phyloP scores from a whole-genome alignment of 495 filamentous ascomycete species.

The Penicillium goetzii region DNA sequence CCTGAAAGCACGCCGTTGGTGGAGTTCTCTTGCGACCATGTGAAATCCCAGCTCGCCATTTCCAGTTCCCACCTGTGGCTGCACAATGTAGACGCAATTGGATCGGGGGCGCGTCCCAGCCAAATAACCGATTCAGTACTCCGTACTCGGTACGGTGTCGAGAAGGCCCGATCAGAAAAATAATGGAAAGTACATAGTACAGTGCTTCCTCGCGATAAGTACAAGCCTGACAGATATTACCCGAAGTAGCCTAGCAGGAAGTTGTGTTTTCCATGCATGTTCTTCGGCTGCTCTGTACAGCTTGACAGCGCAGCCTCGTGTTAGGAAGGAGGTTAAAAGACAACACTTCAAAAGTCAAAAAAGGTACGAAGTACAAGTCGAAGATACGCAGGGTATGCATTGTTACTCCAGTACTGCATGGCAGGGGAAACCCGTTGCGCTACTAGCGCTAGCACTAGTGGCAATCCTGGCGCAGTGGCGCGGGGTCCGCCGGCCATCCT shows the following conservation, averaged over 20 bases:
- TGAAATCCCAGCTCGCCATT: constrained; percentile 13
- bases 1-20: not conserved
- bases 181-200: not conserved
- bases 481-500: constrained; percentile 12
- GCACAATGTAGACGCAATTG: constrained; percentile 7
- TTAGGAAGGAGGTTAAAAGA: not conserved
- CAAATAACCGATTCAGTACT: not conserved
- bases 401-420: constrained; percentile 16
- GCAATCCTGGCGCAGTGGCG: constrained; percentile 22
- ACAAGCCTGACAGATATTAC: not conserved
- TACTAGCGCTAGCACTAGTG: constrained; percentile 14
- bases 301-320: constrained; percentile 1
- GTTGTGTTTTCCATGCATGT: constrained; percentile 52
- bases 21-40: constrained; percentile 1
- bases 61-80: constrained; percentile 11
- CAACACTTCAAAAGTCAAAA: not conserved
- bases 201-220: not conserved
- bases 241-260: constrained; percentile 17
- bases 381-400: not conserved
- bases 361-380: not conserved
- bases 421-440: constrained; percentile 18
- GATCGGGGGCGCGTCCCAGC: not conserved
- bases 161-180: not conserved
- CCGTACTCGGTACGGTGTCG: constrained; percentile 2
- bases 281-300: constrained; percentile 44